Evolutionary conservation across 2,329 filamentous ascomycete species (phyloP), one percentile per base, ranked within the genome.

Genomic region (Metarhizium guizhouense): DNA sequence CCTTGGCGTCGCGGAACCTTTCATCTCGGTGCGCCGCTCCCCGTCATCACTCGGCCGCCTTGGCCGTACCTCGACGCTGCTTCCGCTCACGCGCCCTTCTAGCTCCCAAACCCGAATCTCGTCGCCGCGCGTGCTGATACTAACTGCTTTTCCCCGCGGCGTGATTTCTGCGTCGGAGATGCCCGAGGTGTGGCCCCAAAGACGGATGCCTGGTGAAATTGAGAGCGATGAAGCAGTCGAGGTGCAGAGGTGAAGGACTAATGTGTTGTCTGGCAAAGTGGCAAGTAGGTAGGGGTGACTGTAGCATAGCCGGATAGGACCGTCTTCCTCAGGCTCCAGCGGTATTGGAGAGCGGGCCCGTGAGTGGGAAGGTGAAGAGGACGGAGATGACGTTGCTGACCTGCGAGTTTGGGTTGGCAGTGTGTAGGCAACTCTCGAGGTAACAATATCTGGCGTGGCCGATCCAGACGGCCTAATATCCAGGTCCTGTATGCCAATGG

Each of bases 131-230:
- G 80, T 79, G 70, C 88, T 94, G 52, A 96, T 86, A n/a, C 90
- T 95, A 4, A 96, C 88, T 0, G 91, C 92, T 69, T 92, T 95
- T 18, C 91, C 91, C 42, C 88, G 83, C 48, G 87, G 83, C 18
- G 88, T 92, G 54, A 96, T 89, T 64, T 95, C 86, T 7, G 89
- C 90, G 36, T 89, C 86, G 51, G 88, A 90, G 38, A 96, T 90
- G 3, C 88, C 89, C 2, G 91, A 95, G 0, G 92, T 96, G 66
- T 96, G 92, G 7, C 92, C 92, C 88, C 90, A 96, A 6, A 96
- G 80, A 32, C 90, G 81, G 60, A 85, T 86, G 1, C 88, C 89
- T 0, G 83, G 74, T 42, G 87, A 86, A 55, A 96, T 85, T 1
- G 80, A 82, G 2, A 96, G 76, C 0, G 76, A 73, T 0, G 82